phyloP scores from a whole-genome alignment of 257 asterid species.

The Plantago ovata region DNA sequence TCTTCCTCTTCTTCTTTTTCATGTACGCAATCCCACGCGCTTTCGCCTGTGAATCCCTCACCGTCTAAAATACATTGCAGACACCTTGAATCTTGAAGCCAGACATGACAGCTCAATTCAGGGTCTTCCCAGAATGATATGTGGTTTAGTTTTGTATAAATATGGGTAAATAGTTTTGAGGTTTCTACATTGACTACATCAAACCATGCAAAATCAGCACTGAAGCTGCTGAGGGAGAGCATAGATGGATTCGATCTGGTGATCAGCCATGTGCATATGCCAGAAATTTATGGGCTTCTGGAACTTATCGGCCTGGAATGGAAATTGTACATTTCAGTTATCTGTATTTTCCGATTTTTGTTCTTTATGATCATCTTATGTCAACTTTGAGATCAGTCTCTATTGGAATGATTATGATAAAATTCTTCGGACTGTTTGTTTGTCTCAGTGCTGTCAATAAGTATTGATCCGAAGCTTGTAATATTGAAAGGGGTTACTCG shows the following conservation, averaged over 20 bases:
- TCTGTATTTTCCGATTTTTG: slow-evolving; percentile 45
- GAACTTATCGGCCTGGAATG: slow-evolving; percentile 84
- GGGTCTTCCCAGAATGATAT: too few species aligned
- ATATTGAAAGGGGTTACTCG: slow-evolving; percentile 78
- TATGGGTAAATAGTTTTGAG: too few species aligned
- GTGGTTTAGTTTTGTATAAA: too few species aligned
- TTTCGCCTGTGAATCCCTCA: slow-evolving; percentile 53
- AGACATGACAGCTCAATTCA: too few species aligned
- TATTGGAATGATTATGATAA: neutral
- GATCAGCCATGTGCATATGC: slow-evolving; percentile 89
- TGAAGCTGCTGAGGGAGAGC: slow-evolving; percentile 71
- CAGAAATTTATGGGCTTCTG: slow-evolving; percentile 86
- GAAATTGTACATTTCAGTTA: slow-evolving; percentile 92
- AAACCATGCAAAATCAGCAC: slow-evolving; percentile 62
- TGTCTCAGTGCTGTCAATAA: slow-evolving; percentile 78
- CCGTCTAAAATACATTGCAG: too few species aligned
- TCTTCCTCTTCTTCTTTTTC: slow-evolving; percentile 55
- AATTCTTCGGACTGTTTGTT: slow-evolving; percentile 12
- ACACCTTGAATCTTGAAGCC: too few species aligned
- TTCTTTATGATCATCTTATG: neutral
- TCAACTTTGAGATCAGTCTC: neutral
- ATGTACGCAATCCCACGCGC: slow-evolving; percentile 58
- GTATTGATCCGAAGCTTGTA: slow-evolving; percentile 67
- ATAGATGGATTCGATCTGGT: slow-evolving; percentile 69
- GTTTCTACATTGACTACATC: slow-evolving; percentile 52